phyloP scores from a whole-genome alignment of 352 stramenopile species.

The Detonula confervacea region DNA sequence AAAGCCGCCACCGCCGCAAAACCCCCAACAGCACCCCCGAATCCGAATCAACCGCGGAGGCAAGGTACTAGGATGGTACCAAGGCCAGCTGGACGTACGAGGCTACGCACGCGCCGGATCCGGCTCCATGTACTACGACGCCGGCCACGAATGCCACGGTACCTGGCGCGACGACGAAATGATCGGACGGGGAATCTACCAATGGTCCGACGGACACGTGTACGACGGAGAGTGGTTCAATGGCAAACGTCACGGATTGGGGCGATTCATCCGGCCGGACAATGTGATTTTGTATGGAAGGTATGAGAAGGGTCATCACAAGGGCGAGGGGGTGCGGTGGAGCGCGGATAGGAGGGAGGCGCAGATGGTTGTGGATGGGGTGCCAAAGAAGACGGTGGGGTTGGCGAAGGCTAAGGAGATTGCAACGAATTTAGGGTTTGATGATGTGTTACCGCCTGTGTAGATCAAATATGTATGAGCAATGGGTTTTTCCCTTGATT shows the following conservation, averaged over 20 bases:
- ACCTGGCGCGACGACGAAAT: conserved; percentile 54
- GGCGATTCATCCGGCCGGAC: conserved; percentile 52
- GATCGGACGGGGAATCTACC: conserved; percentile 43
- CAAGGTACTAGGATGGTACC: conserved; percentile 55
- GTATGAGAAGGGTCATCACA: conserved; percentile 55
- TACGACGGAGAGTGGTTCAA: conserved; percentile 52
- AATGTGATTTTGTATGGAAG: conserved; percentile 47
- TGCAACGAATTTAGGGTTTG: conserved; percentile 41
- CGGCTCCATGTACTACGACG: conserved; percentile 57
- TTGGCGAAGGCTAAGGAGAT: conserved; percentile 40
- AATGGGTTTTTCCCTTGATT: too few species aligned
- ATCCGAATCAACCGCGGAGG: conserved; percentile 40
- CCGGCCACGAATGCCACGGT: conserved; percentile 48
- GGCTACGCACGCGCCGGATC: conserved; percentile 34
- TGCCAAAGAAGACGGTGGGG: conserved; percentile 46
- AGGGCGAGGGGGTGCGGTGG: conserved; percentile 42
- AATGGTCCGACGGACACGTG: conserved; percentile 46
- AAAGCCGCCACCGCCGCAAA: conserved; percentile 3
- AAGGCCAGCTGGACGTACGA: conserved; percentile 37
- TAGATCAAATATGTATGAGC: too few species aligned
- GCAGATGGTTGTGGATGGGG: conserved; percentile 47
- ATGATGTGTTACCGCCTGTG: conserved; percentile 30
- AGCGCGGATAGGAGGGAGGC: conserved; percentile 49
- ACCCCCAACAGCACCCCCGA: conserved; percentile 11
- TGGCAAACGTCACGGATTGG: conserved; percentile 52